phyloP scores from a whole-genome alignment of 1,284 basidiomycete genomes.

The Malassezia japonica region DNA sequence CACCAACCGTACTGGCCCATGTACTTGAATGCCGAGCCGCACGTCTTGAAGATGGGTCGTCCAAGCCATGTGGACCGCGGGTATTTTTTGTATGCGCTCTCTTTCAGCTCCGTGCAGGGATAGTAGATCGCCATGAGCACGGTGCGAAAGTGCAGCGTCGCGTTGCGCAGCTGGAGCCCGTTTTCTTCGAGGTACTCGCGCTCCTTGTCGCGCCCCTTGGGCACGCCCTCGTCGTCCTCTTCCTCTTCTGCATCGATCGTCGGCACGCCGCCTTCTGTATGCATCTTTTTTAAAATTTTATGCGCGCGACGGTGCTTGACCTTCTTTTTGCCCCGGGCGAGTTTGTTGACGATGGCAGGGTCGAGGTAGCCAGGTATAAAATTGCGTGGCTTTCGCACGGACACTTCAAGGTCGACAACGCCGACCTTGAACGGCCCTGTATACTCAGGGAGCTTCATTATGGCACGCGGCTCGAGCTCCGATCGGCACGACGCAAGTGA shows the following conservation, averaged over 20 bases:
- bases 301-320: slow-evolving; percentile 18
- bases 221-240: background rate
- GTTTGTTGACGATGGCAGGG: slow-evolving; percentile 10
- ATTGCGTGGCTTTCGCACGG: slow-evolving; percentile 26
- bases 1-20: slow-evolving; percentile 33
- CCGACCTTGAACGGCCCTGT: slow-evolving; percentile 30
- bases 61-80: slow-evolving; percentile 28
- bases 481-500: no score
- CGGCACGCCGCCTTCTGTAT: background rate
- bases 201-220: background rate
- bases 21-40: slow-evolving; percentile 22
- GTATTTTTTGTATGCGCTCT: slow-evolving; percentile 18
- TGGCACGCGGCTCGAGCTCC: no score
- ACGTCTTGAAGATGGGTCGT: slow-evolving; percentile 22
- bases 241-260: background rate
- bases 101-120: slow-evolving; percentile 15
- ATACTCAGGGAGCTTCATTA: slow-evolving; percentile 18
- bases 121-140: slow-evolving; percentile 40
- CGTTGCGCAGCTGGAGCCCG: slow-evolving; percentile 18
- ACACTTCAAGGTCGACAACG: slow-evolving; percentile 35
- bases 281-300: slow-evolving; percentile 14
- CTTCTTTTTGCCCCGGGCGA: slow-evolving; percentile 16
- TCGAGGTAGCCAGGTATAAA: slow-evolving; percentile 20
- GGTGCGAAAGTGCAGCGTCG: slow-evolving; percentile 32
- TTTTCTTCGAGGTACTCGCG: background rate